Percentiles rank a stretch among this genome's conserved stretches.
Evolutionary conservation across 2,329 filamentous ascomycete genomes (phyloP).

Genomic region (Sporothrix euskadiensis): DNA sequence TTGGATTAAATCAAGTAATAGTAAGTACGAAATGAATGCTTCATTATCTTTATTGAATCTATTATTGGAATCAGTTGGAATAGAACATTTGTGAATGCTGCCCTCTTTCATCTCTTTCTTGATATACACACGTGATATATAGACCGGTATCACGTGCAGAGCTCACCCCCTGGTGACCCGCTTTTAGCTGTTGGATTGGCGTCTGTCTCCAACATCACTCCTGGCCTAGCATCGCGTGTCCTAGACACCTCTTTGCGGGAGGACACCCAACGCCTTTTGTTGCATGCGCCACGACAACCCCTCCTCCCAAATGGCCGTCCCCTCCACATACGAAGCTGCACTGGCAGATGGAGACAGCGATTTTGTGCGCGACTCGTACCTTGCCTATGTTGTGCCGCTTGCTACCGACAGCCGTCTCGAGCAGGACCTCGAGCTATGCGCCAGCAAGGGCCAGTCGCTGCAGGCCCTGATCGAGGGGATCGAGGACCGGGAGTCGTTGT

Average conservation of each 20-base stretch:
- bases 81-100: not conserved
- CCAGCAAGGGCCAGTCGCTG: slow-evolving; percentile 42
- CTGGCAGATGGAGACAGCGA: slow-evolving; percentile 35
- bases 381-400: slow-evolving; percentile 62
- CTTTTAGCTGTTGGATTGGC: slow-evolving; percentile 13
- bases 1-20: too few species aligned
- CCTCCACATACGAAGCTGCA: slow-evolving; percentile 16
- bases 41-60: not conserved
- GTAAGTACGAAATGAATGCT: too few species aligned
- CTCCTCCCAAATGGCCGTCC: slow-evolving; percentile 23
- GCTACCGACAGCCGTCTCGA: slow-evolving; percentile 58
- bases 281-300: not conserved
- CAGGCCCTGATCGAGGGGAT: slow-evolving; percentile 57
- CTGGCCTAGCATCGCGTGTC: slow-evolving; percentile 18
- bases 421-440: slow-evolving; percentile 46
- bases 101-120: too few species aligned
- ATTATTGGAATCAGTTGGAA: not conserved
- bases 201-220: slow-evolving; percentile 16
- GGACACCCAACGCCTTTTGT: not conserved
- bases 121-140: not conserved
- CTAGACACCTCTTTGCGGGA: slow-evolving; percentile 19
- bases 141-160: not conserved
- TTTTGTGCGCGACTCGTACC: slow-evolving; percentile 59
- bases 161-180: slow-evolving; percentile 9
- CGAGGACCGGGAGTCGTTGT: slow-evolving; percentile 63